Evolutionary conservation across 352 stramenopile genomes (phyloP).

Genomic region (Pythium apleroticum): DNA sequence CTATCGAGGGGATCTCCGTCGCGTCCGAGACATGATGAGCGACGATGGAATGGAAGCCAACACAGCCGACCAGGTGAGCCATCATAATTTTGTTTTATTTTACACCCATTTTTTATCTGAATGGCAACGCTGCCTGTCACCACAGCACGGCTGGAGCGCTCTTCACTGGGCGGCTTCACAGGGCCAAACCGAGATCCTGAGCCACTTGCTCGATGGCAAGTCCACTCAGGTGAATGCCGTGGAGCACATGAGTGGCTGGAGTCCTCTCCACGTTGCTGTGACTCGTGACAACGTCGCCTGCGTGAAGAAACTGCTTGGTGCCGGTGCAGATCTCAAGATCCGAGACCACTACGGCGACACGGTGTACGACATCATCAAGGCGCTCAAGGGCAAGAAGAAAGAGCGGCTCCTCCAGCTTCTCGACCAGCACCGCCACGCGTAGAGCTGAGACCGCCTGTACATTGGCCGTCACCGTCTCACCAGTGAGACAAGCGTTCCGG

Average conservation of each 20-base stretch:
- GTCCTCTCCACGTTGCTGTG: slow-evolving; percentile 62
- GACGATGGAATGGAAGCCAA: slow-evolving; percentile 43
- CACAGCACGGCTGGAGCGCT: slow-evolving; percentile 75
- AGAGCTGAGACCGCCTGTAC: neutral
- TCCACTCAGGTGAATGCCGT: slow-evolving; percentile 51
- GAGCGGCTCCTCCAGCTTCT: slow-evolving; percentile 45
- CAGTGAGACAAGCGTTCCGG: slow-evolving; percentile 48
- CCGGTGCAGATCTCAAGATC: slow-evolving; percentile 38
- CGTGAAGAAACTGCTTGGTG: slow-evolving; percentile 45
- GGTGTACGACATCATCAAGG: slow-evolving; percentile 36
- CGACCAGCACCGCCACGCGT: slow-evolving; percentile 25
- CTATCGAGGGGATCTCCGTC: slow-evolving; percentile 52
- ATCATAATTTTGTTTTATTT: slow-evolving; percentile 1
- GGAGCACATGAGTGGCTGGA: slow-evolving; percentile 73
- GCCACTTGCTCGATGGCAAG: slow-evolving; percentile 38
- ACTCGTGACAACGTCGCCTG: slow-evolving; percentile 48
- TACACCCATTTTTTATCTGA: neutral
- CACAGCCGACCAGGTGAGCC: slow-evolving; percentile 57
- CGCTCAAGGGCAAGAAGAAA: slow-evolving; percentile 45
- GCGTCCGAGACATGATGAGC: slow-evolving; percentile 55
- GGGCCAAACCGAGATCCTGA: slow-evolving; percentile 51
- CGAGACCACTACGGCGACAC: slow-evolving; percentile 60
- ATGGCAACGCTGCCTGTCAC: neutral
- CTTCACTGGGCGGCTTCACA: slow-evolving; percentile 79
- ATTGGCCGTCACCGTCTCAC: neutral